These are phyloP conservation scores for Phascolomyces articulosus DNA, from an alignment of 371 early-diverging fungal genomes.

Conservation along the genomic window DNA sequence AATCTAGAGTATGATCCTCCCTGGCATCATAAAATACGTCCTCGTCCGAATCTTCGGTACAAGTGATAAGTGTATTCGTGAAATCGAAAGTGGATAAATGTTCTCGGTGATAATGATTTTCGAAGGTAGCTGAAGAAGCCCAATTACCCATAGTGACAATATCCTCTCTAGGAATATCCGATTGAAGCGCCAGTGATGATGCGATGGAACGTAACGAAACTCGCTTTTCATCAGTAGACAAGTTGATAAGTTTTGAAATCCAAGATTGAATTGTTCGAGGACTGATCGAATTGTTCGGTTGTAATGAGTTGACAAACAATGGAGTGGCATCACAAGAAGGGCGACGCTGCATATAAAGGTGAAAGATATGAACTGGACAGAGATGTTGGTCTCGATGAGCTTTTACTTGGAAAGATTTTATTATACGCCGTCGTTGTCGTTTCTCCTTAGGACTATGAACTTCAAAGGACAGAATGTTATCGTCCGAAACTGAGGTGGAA, in stretches of 20 bases:
- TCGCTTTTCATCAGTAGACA: not conserved
- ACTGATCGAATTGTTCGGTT: not conserved
- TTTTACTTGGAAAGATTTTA: not conserved
- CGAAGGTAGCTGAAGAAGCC: conserved; percentile 3
- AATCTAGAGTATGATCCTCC: too few relatives aligned
- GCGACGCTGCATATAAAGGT: not conserved
- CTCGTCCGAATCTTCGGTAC: too few relatives aligned
- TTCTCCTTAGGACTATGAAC: conserved; percentile 54
- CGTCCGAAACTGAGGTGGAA: not conserved
- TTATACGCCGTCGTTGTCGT: not conserved
- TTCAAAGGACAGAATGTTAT: not conserved
- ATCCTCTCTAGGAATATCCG: conserved; percentile 1
- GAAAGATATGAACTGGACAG: conserved; percentile 8
- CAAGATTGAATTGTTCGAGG: not conserved
- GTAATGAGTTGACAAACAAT: conserved; percentile 3
- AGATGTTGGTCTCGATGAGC: not conserved
- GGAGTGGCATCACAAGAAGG: not conserved
- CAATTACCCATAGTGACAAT: conserved; percentile 11
- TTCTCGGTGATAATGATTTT: not conserved
- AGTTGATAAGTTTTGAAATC: not conserved
- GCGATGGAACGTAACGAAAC: conserved; percentile 8
- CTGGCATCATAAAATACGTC: too few relatives aligned
- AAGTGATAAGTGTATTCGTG: too few relatives aligned
- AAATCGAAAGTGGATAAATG: not conserved
- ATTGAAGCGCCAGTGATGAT: not conserved